Base-by-base conservation (phyloP, 768 basidiomycete genomes). In the Kwoniella dejecticola region DNA sequence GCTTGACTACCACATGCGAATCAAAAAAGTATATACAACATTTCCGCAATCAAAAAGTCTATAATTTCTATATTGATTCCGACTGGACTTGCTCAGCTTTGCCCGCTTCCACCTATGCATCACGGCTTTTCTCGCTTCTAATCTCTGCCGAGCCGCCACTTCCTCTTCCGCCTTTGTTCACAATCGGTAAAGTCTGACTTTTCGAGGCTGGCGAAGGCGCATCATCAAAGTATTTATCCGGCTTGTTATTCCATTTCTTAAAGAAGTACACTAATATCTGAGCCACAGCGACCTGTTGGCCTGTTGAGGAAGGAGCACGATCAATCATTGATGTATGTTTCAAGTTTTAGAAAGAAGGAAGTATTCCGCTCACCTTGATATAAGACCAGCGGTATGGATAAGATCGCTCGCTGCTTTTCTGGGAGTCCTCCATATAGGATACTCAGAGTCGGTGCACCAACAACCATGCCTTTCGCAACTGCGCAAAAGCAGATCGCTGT, bases 321-420 rank as follows among this genome's bases (percentile, higher is more conserved):
- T 36, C 15, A 7, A 36, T 36, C 33, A 36, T 7, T 15, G 7
- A n/a, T 36, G 7, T 42, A 42, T 42, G 7, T 8, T 42, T 15
- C 7, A 15, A 36, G 7, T 36, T 19, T 4, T 19, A 4, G 26
- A 19, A 24, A 19, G n/a, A 5, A 3, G n/a, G n/a, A n/a, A n/a
- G n/a, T n/a, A 15, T 38, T 26, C 10, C 21, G 41, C 62, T 50
- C 54, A 70, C 67, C 65, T 89, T 77, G 75, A 55, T 77, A 77
- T 36, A 77, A 60, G 1, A 68, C 75, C 21, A 77, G 52, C 13
- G 75, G 75, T 29, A 72, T 70, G 7, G 69, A 67, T 19, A 75
- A 62, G 48, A 72, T 69, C 4, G 75, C 73, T 57, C 63, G 52
- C 27, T 66, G 57, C 45, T 66, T 57, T 27, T 66, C 61, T 15